Evolutionary conservation across 495 filamentous ascomycete genomes (phyloP), one percentile per base, ranked within the genome.

Genomic region (Immersiella caudata): DNA sequence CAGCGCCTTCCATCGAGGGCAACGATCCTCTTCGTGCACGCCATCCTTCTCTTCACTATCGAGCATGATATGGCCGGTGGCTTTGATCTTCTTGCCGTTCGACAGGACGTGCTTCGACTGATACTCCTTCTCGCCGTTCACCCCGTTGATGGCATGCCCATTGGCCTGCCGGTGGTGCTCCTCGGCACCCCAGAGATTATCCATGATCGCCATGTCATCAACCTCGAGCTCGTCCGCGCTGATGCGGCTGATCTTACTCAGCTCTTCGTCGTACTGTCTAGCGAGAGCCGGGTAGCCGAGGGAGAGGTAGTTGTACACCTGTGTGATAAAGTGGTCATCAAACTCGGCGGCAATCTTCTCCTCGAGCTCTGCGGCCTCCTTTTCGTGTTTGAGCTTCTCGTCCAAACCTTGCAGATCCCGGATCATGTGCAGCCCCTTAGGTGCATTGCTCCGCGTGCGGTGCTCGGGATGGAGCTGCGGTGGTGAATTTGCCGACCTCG

Each of bases 221-320:
- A 80, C 80, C 65, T 91, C 83, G 50, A 97, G 83, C 54, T 91
- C 85, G 26, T 83, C 80, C 29, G 92, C 67, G 0, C 84, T 64
- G 22, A 94, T 87, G 5, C 84, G 82, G 33, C 90, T 90, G 58
- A 97, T 93, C 74, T 88, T 89, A 73, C 88, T 85, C 24, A 97
- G 82, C 78, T 97, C 94, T 51, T 85, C 79, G 75, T 97, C 94
- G 73, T 90, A 97, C 62, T 85, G 85, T 14, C 90, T 87, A 12
- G 93, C 94, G 26, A 93, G 84, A 18, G 91, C 87, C 8, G 93
- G 92, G 75, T 96, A 97, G 3, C 94, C 93, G 22, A 97, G 85
- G 0, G 92, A 96, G 16, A 97, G 83, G 78, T 97, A 97, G 74
- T 97, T 97, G 81, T 94, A 97, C 20, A 97, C 92, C 76, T 97